Evolutionary conservation across 495 filamentous ascomycete genomes (phyloP), one percentile per base, ranked within the genome.

Genomic region (Oidiodendron maius): DNA sequence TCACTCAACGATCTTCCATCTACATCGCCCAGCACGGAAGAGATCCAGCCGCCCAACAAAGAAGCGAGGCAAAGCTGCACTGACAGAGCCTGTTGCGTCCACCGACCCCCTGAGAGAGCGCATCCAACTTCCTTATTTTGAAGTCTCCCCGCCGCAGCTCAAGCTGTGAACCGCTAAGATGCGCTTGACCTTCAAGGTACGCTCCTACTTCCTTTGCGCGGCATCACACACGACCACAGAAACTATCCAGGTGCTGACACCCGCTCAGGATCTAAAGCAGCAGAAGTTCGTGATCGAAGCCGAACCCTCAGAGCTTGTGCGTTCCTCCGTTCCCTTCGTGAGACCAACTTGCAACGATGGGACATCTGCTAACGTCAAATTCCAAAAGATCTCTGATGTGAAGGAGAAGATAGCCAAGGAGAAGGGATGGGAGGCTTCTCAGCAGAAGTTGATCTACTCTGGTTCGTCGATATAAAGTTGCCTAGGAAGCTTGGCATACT

Each of bases 211-310:
- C 13, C 25, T 34, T 30, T 16, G 20, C 17, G 16, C 22, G 13
- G 18, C 40, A n/a, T 30, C 45, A 26, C 41, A 16, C 41, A 17
- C 47, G 24, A 13, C 51, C 48, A 45, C 52, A 21, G 16, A 30
- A 12, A 5, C 38, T 28, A 47, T 45, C 25, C 35, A 45, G 25
- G 35, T 58, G 59, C 65, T 70, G 61, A 68, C 46, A 5, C 39
- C 13, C 46, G 32, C 20, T 10, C 34, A 94, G 90, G 93, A 98
- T 70, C 75, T 98, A 60, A 96, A 96, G 74, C 91, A 97, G 64
- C 87, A 96, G 62, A 96, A 96, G 76, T 98, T 98, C 66, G 76
- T 81, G 50, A 83, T 98, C 70, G 91, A 97, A 57, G 87, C 84
- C 50, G 93, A 97, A 65, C 89, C 91, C 45, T 84, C 86, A 49